Evolutionary conservation across 192 early-diverging fungal genomes (phyloP), one percentile per base, ranked within the genome.

Genomic region (Radiomyces spectabilis): DNA sequence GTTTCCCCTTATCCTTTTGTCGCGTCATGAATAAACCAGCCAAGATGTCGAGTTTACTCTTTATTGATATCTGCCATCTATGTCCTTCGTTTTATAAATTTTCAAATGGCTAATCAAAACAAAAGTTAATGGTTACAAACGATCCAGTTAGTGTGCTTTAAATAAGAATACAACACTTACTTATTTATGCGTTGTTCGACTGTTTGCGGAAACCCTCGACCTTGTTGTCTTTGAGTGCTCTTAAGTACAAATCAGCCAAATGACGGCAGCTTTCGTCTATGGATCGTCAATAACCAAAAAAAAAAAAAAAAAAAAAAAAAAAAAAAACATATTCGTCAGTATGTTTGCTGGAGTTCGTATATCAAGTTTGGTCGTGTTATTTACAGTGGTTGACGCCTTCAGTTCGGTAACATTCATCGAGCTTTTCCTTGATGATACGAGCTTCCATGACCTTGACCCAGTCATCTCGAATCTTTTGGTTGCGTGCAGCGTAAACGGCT

Each of bases 401-500:
- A 39, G 86, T 82, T 27, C 80, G 75, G 71, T 94, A 89, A 79
- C 95, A 98, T 84, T 91, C 89, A 56, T 81, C 77, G 48, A 95
- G 75, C 77, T 92, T 88, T 51, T 94, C 80, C 53, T 86, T 77
- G 16, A 93, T 68, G 48, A 92, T 80, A 50, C 84, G 80, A 48
- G 89, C 78, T 74, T 95, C 92, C 83, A 93, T 85, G 27, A 78
- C 81, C 51, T 87, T 85, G n/a, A 98, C 85, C 86, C 93, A 90
- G 59, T 93, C 79, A 64, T 93, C 91, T 37, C 86, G 84, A 72
- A 89, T 77, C 63, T 84, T 78, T 42, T 80, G 86, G 61, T 90
- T 88, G 24, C 85, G 82, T 62, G 85, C 79, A 53, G 81, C 82
- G 42, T 83, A 57, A 24, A 86, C 59, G 16, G 83, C 84, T 67